Base-by-base conservation (phyloP, 768 basidiomycete species). In the Russula dissimulans region DNA sequence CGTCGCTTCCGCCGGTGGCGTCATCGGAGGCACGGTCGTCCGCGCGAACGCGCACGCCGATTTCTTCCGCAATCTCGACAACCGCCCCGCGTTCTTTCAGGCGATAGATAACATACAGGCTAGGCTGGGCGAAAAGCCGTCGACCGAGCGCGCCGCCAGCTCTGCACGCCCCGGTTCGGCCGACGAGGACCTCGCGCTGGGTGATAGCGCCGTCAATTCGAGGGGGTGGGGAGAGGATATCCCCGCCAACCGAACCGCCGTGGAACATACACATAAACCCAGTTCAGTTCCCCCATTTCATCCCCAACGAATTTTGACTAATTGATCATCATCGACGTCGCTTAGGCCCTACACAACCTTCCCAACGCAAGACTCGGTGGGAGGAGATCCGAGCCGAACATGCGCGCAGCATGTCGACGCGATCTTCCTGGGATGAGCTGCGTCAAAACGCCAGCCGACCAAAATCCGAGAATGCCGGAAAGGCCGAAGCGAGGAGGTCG, bases 391-490 rank as follows among this genome's bases (percentile, higher is more conserved):
- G 86, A 56, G 73, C 75, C 46, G 79, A 74, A 36, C 85, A 85
- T 60, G 73, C 72, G 15, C 70, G 74, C 18, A 73, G 70, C 34
- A 59, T 71, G 15, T 75, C 70, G 41, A 67, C 69, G 43, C 70
- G 69, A 4, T 87, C 87, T 18, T 76, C 84, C 4, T 89, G 87
- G 87, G 87, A 89, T 65, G 69, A 72, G 29, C 74, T 89, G 22
- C 81, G 87, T 36, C 83, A 86, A 68, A 75, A 56, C 22, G 54
- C 59, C n/a, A 45, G 53, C 46, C 61, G 57, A 6, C 43, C 54
- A 32, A 53, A 53, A 41, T 39, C 36, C 15, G 60, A 46, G 11
- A 36, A 15, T 26, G 57, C n/a, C 63, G 69, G 32, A 67, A 74
- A 49, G 77, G 85, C 62, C 78, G 80, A 68, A 76, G 73, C 38